Base-by-base conservation (phyloP, 1,284 basidiomycete species). In the Rhodotorula glutinis region DNA sequence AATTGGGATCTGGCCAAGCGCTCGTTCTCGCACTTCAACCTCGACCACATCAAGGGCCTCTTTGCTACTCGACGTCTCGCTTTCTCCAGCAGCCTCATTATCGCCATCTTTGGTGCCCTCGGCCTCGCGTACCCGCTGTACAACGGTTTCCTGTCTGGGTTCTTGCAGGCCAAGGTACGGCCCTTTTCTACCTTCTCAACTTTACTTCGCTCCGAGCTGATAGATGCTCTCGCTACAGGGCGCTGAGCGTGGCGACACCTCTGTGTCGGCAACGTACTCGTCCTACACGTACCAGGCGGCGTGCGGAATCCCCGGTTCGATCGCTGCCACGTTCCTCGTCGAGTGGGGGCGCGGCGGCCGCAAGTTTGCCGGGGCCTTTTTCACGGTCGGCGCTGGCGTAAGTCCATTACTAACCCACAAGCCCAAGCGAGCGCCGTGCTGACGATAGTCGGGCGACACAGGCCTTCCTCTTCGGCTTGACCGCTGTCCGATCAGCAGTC, bases 341-440 rank as follows among this genome's bases (percentile, higher is more conserved):
- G 33, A 54, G 27, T 54, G 53, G 53, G 53, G 53, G 3, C 30
- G 21, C 10, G 53, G 53, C 9, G 53, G 53, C 13, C 53, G 53
- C 23, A 54, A 54, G n/a, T 54, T 54, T 40, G 53, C 53, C 8
- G 33, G 33, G 4, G 53, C 53, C 23, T 54, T 54, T 23, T 54
- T 54, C 53, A 54, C 38, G 33, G 33, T 54, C 53, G 53, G 53
- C 53, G 23, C 53, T 7, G 53, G 53, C n/a, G 53, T 54, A 23
- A 10, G 53, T 54, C 7, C 30, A 13, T 23, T 19, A 21, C 14
- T 14, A 4, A 8, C 14, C 4, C 19, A 16, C 30, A 10, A 10
- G 10, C 47, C 14, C 41, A 17, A 9, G 17, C 9, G 41, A 43
- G n/a, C n/a, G n/a, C 30, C 8, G 8, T 13, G 25, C 49, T 51